Evolutionary conservation across 371 early-diverging fungal genomes (phyloP).

Genomic region (Mortierella polycephala): DNA sequence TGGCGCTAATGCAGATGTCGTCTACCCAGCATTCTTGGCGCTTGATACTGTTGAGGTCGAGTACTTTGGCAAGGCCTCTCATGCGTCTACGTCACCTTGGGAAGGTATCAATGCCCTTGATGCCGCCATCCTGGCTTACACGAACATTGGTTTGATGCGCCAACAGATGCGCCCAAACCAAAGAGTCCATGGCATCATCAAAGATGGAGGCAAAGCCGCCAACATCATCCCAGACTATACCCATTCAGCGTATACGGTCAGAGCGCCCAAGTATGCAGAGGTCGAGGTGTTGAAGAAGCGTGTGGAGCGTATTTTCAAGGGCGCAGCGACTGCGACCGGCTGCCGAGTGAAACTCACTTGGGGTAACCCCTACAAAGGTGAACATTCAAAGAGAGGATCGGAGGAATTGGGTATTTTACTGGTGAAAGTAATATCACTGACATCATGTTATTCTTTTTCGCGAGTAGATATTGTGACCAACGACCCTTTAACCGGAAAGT

Average conservation of each 20-base stretch:
- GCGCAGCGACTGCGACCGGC: constrained; percentile 64
- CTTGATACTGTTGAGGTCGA: constrained; percentile 63
- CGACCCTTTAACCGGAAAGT: constrained; percentile 56
- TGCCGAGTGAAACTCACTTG: constrained; percentile 56
- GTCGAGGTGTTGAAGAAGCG: constrained; percentile 54
- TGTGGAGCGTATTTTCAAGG: constrained; percentile 59
- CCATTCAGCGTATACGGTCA: constrained; percentile 56
- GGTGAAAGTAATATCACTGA: background rate
- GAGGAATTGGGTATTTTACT: too few species aligned
- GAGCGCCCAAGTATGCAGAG: constrained; percentile 57
- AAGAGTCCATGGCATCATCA: constrained; percentile 70
- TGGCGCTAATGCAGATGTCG: constrained; percentile 63
- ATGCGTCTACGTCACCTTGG: constrained; percentile 77
- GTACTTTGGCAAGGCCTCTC: constrained; percentile 74
- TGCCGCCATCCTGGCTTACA: constrained; percentile 70
- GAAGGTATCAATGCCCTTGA: constrained; percentile 83
- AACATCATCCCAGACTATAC: constrained; percentile 62
- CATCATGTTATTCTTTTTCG: background rate
- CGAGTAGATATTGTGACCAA: constrained; percentile 63
- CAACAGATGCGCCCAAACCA: constrained; percentile 74
- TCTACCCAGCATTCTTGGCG: constrained; percentile 55
- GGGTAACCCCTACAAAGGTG: constrained; percentile 57
- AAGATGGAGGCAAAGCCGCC: constrained; percentile 59
- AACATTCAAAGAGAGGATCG: background rate
- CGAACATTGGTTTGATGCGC: constrained; percentile 71